phyloP scores from a whole-genome alignment of 352 stramenopile species.

The Phytophthora capsici region DNA sequence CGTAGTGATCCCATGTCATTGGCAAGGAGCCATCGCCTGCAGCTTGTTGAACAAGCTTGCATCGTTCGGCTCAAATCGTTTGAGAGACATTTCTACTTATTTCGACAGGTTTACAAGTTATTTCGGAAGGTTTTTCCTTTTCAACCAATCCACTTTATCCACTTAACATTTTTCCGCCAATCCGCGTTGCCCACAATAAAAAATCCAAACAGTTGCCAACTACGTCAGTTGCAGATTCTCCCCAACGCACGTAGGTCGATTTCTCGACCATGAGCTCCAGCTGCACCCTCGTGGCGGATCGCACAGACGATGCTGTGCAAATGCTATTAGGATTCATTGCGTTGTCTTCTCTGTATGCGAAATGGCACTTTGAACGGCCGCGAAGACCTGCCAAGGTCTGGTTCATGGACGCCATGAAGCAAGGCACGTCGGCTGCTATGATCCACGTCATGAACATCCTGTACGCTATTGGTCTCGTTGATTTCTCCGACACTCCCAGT shows the following conservation, averaged over 20 bases:
- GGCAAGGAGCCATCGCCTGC: neutral
- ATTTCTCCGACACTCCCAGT: slow-evolving; percentile 53
- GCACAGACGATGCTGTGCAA: slow-evolving; percentile 78
- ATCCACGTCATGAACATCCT: slow-evolving; percentile 85
- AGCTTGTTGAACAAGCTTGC: neutral
- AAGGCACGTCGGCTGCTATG: slow-evolving; percentile 79
- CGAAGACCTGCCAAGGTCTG: slow-evolving; percentile 70
- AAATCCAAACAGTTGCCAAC: slow-evolving; percentile 4
- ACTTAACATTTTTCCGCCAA: slow-evolving; percentile 12
- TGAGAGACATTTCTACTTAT: slow-evolving; percentile 4
- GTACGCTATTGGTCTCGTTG: slow-evolving; percentile 75
- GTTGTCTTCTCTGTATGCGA: slow-evolving; percentile 79
- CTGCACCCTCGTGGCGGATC: slow-evolving; percentile 76
- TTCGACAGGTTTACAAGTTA: neutral
- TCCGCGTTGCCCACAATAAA: neutral
- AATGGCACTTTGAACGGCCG: slow-evolving; percentile 76
- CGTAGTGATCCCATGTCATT: neutral
- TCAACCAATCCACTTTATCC: neutral
- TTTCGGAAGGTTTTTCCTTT: slow-evolving; percentile 1
- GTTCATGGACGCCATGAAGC: slow-evolving; percentile 88
- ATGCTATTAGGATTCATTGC: slow-evolving; percentile 78
- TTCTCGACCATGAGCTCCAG: slow-evolving; percentile 39
- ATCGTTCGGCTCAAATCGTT: slow-evolving; percentile 10
- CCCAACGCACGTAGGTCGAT: neutral
- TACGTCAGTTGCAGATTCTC: slow-evolving; percentile 30